phyloP scores from a whole-genome alignment of 495 filamentous ascomycete species.

The Podospora tetraspora region DNA sequence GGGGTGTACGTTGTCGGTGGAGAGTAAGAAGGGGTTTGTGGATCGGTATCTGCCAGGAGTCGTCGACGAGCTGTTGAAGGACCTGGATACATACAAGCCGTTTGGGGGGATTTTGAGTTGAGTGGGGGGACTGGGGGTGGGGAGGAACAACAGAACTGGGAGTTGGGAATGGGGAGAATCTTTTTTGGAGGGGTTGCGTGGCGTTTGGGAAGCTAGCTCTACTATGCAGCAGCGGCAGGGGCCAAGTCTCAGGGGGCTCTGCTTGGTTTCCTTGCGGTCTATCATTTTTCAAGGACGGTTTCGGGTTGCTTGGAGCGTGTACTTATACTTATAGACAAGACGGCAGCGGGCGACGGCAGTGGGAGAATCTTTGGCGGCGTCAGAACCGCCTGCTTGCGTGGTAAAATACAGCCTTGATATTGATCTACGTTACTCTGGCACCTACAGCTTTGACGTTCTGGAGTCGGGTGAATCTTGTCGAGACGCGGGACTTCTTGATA shows the following conservation, averaged over 20 bases:
- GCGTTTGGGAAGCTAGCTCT: not conserved
- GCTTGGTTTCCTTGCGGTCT: not conserved
- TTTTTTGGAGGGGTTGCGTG: not conserved
- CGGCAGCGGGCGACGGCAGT: not conserved
- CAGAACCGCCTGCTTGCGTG: not conserved
- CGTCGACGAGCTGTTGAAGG: constrained; percentile 86
- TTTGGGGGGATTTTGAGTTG: constrained; percentile 51
- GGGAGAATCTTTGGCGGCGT: not conserved
- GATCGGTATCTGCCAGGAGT: constrained; percentile 72
- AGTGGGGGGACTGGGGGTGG: not conserved
- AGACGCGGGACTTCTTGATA: not conserved
- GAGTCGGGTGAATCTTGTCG: too few species aligned
- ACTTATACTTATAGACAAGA: not conserved
- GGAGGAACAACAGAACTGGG: not conserved
- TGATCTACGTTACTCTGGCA: not conserved
- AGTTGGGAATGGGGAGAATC: not conserved
- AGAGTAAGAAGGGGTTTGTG: constrained; percentile 81
- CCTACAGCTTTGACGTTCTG: too few species aligned
- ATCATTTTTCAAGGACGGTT: not conserved
- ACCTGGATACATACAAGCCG: constrained; percentile 74
- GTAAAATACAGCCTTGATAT: not conserved
- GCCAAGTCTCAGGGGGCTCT: not conserved
- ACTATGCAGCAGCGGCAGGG: not conserved
- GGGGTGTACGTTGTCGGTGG: constrained; percentile 59
- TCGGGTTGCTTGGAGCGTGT: not conserved